A percentile compares a stretch with the other conserved stretches of the same genome.
These are phyloP conservation scores for Amanita jacksonii DNA, from an alignment of 768 basidiomycete species.

Conservation along the genomic window DNA sequence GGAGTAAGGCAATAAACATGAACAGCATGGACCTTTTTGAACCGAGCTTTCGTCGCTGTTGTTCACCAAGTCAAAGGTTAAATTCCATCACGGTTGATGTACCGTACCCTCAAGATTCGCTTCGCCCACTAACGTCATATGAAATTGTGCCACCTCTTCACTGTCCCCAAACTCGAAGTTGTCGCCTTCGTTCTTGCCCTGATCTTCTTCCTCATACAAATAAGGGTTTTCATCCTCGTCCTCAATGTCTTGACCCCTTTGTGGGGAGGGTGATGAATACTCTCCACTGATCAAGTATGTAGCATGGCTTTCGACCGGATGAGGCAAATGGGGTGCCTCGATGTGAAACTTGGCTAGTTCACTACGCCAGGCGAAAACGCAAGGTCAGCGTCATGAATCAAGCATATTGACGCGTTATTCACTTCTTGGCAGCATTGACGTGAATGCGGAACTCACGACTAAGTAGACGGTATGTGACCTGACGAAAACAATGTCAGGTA, in stretches of 20 bases:
- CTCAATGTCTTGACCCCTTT: no score
- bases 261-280: constrained; percentile 14
- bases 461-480: constrained; percentile 77
- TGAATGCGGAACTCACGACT: constrained; percentile 64
- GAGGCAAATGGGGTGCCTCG: constrained; percentile 30
- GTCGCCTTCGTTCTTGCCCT: constrained; percentile 3
- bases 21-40: constrained; percentile 40
- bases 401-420: constrained; percentile 12
- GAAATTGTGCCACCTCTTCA: constrained; percentile 35
- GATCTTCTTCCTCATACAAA: constrained; percentile 8
- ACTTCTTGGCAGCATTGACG: constrained; percentile 78
- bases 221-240: constrained; percentile 27
- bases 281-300: constrained; percentile 68
- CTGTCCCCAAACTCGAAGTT: constrained; percentile 21
- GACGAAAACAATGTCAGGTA: not conserved
- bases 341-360: constrained; percentile 53
- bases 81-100: no score
- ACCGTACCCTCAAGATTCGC: constrained; percentile 56
- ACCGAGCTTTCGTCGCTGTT: constrained; percentile 45
- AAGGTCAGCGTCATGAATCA: constrained; percentile 1
- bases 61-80: not conserved
- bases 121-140: constrained; percentile 53
- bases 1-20: constrained; percentile 71
- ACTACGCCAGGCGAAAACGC: constrained; percentile 25
- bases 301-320: constrained; percentile 34